Base-by-base conservation (phyloP, 805 yeast species). In the Barnettozyma wickerhamii region DNA sequence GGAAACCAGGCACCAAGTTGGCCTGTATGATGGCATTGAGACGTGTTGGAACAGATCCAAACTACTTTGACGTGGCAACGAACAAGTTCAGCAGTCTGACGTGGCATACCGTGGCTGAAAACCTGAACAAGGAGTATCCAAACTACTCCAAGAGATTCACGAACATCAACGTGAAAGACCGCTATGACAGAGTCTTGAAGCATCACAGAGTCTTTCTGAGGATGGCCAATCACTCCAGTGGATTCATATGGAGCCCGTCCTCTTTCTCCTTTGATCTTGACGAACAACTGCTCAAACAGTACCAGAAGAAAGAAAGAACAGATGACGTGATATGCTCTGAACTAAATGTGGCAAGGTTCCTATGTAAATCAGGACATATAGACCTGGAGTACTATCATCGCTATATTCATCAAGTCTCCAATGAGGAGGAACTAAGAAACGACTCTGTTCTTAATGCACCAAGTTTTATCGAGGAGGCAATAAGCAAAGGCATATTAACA, bases 1-100 rank as follows among this genome's bases (percentile, higher is more conserved):
- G 59, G 59, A 55, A 52, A 42, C 56, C 59, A 1, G 55, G 58
- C 18, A 53, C 53, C 6, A 55, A 55, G 32, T 33, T 55, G 14
- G 59, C 59, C 1, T 53, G 59, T 37, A 53, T 55, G 54, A 55
- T 55, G 48, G 48, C 49, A 2, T 30, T 55, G 24, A 52, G 46
- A 20, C 19, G 46, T 20, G 43, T 51, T 2, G 33, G 49, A 2
- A 19, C 41, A 2, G 52, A 52, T 30, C 43, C 50, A n/a, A 52
- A 47, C 5, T 52, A 39, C 35, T 55, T 44, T 19, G 54, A 55
- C 23, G 28, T 36, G 2, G 13, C 33, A 3, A 37, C 37, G 4
- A 45, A 45, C 14, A 50, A 43, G 26, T 55, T 46, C 34, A 41
- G 42, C 18, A 43, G 54, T 5, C 31, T 45, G 3, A 44, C 56